These are phyloP conservation scores for Allodekkera sacchari DNA, from an alignment of 805 yeast species.

Conservation along the genomic window DNA sequence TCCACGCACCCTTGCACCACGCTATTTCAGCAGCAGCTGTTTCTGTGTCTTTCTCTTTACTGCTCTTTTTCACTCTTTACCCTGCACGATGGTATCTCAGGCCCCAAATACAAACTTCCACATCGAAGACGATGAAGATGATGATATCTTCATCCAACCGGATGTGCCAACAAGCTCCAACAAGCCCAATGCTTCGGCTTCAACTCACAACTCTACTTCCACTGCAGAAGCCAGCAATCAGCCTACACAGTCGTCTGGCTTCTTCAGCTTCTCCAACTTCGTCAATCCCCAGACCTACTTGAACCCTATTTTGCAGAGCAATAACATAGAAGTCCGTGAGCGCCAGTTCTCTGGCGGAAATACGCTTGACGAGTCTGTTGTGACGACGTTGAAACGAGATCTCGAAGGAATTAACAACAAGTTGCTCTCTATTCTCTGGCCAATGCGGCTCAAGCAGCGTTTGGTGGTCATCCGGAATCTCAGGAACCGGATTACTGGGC, in stretches of 20 bases:
- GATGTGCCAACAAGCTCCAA: conserved; percentile 20
- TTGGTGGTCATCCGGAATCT: conserved; percentile 20
- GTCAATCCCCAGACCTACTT: conserved; percentile 24
- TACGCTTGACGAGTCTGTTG: conserved; percentile 49
- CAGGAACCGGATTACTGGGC: conserved; percentile 12
- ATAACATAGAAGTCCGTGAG: conserved; percentile 29
- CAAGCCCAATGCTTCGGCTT: conserved; percentile 2
- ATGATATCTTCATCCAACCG: conserved; percentile 26
- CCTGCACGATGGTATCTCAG: no score
- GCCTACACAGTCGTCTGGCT: conserved; percentile 5
- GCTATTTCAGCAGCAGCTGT: no score
- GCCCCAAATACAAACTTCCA: no score
- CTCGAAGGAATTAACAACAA: conserved; percentile 26
- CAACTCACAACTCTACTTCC: conserved; percentile 2
- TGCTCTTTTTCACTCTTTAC: no score
- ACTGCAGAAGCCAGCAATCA: conserved; percentile 4
- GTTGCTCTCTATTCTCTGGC: conserved; percentile 29
- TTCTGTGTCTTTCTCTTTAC: no score
- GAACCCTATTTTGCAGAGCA: conserved; percentile 18
- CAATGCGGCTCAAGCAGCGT: conserved; percentile 24
- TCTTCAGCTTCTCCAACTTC: conserved; percentile 24
- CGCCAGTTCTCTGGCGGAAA: conserved; percentile 50
- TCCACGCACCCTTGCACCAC: no score
- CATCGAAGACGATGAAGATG: conserved; percentile 20
- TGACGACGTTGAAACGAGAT: conserved; percentile 34